Percentiles rank a stretch among this genome's conserved stretches.
Evolutionary conservation across 1,284 basidiomycete genomes (phyloP).

Genomic region (Pseudozyma flocculosa): DNA sequence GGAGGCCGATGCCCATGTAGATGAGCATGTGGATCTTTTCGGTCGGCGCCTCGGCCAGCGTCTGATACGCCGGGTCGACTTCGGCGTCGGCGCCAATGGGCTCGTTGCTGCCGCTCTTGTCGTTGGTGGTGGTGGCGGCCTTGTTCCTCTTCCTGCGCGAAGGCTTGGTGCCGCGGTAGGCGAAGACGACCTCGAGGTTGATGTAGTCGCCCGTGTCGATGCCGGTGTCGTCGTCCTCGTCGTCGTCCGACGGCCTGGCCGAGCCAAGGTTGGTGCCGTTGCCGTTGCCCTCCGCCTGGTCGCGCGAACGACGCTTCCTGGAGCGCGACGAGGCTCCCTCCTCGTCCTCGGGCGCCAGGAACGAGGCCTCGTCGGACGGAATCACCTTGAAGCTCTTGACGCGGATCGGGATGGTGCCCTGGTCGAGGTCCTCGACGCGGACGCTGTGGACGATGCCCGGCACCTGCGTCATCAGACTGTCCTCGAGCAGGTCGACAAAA

Average conservation of each 20-base stretch:
- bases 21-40: constrained; percentile 44
- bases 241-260: not conserved
- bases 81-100: constrained; percentile 14
- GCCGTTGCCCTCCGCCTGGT: too few relatives aligned
- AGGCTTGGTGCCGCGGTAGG: constrained; percentile 31
- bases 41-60: constrained; percentile 19
- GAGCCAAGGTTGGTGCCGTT: too few relatives aligned
- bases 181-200: constrained; percentile 47
- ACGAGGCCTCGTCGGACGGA: constrained; percentile 22
- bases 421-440: constrained; percentile 52
- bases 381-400: constrained; percentile 44
- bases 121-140: constrained; percentile 11
- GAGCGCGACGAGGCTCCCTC: too few relatives aligned
- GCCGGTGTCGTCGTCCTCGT: not conserved
- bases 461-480: constrained; percentile 53
- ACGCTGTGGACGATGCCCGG: constrained; percentile 48
- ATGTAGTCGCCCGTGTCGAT: constrained; percentile 47
- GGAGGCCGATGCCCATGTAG: constrained; percentile 48
- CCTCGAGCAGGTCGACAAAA: constrained; percentile 52
- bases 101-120: not conserved
- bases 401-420: constrained; percentile 43
- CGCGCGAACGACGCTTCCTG: too few relatives aligned
- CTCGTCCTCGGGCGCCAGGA: constrained; percentile 25
- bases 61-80: constrained; percentile 5
- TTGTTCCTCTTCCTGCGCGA: constrained; percentile 11